Evolutionary conservation across 2,329 filamentous ascomycete species (phyloP).

Genomic region (Ustulina deusta): DNA sequence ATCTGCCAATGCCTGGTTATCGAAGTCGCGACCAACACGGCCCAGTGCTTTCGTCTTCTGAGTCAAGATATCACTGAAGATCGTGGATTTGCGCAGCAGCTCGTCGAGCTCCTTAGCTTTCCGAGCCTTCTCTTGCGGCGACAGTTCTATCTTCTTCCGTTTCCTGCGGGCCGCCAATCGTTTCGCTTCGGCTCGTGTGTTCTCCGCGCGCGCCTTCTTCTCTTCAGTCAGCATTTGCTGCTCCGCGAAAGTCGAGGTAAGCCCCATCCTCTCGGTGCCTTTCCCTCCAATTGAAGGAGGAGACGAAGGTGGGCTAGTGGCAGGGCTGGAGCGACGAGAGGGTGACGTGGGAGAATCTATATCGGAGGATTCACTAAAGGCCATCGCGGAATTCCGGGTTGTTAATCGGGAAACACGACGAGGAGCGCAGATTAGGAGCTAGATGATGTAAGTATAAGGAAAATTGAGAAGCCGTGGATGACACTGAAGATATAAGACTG

Average conservation of each 20-base stretch:
- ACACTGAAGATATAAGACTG: not conserved
- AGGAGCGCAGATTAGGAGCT: not conserved
- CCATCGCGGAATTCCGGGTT: slow-evolving; percentile 34
- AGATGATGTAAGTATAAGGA: not conserved
- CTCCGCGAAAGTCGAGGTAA: slow-evolving; percentile 46
- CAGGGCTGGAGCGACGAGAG: slow-evolving; percentile 38
- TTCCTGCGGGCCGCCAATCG: slow-evolving; percentile 53
- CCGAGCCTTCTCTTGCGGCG: slow-evolving; percentile 65
- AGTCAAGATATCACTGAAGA: slow-evolving; percentile 72
- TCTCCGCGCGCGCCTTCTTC: slow-evolving; percentile 59
- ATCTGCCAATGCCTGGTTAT: slow-evolving; percentile 70
- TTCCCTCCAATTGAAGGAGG: slow-evolving; percentile 38
- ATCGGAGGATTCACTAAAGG: slow-evolving; percentile 39
- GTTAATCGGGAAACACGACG: not conserved
- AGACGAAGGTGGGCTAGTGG: slow-evolving; percentile 44
- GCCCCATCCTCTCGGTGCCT: slow-evolving; percentile 43
- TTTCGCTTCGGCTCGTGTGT: slow-evolving; percentile 62
- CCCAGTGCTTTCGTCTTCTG: slow-evolving; percentile 73
- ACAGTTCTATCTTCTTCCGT: slow-evolving; percentile 61
- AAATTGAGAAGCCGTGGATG: slow-evolving; percentile 3
- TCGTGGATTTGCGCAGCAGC: slow-evolving; percentile 68
- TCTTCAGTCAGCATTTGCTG: slow-evolving; percentile 57
- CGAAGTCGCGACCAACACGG: slow-evolving; percentile 69
- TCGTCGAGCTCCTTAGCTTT: slow-evolving; percentile 71
- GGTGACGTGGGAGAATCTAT: slow-evolving; percentile 37